A percentile compares a stretch with the other conserved stretches of the same genome.
phyloP scores from a whole-genome alignment of 1,284 basidiomycete species.

The Moesziomyces antarcticus region DNA sequence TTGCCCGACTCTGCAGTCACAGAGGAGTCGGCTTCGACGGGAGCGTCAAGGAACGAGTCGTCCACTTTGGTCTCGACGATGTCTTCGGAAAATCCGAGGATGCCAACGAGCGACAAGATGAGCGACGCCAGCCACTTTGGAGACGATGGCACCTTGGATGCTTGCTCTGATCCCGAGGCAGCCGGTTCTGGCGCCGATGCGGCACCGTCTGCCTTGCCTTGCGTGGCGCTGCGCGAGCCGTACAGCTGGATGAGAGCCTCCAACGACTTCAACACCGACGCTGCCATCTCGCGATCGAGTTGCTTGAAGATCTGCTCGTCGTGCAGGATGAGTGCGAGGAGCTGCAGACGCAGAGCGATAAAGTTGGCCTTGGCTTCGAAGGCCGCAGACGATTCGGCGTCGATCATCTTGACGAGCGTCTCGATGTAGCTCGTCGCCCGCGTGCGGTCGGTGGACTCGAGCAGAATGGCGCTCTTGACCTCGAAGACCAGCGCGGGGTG shows the following conservation, averaged over 20 bases:
- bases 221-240: constrained; percentile 47
- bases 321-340: constrained; percentile 84
- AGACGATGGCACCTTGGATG: constrained; percentile 5
- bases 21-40: constrained; percentile 1
- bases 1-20: not conserved
- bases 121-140: constrained; percentile 49
- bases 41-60: constrained; percentile 27
- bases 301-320: constrained; percentile 75
- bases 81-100: constrained; percentile 81
- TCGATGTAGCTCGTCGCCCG: constrained; percentile 25
- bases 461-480: constrained; percentile 69
- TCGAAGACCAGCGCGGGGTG: constrained; percentile 90
- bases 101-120: constrained; percentile 43
- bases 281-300: constrained; percentile 72
- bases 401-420: constrained; percentile 39
- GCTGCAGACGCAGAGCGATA: constrained; percentile 81
- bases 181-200: not conserved
- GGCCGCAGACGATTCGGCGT: constrained; percentile 28
- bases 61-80: constrained; percentile 73
- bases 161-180: not conserved
- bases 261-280: constrained; percentile 32
- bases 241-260: constrained; percentile 34
- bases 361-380: constrained; percentile 38
- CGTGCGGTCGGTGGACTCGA: constrained; percentile 40
- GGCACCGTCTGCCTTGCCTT: not conserved